Evolutionary conservation across 352 stramenopile species (phyloP), one percentile per base, ranked within the genome.

Genomic region (Pythium pyrilobum): DNA sequence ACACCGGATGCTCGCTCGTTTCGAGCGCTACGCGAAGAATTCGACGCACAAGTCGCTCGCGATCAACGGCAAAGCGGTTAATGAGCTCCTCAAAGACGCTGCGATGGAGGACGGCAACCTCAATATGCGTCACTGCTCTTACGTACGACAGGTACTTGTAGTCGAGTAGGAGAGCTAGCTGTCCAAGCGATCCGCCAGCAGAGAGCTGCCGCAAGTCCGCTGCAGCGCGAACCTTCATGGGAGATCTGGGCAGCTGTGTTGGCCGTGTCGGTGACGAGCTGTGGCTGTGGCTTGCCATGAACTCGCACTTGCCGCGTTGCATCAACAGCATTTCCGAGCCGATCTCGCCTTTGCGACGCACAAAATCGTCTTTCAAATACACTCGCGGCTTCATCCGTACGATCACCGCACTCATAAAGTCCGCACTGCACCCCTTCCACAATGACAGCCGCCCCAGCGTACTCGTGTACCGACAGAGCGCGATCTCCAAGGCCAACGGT

Each of bases 301-400:
- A 48, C 36, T 74, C 66, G 41, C 61, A 69, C 24, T 46, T 48
- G 48, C 66, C 66, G 24, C 55, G 56, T 23, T 73, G 52, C 5
- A 73, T 48, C 36, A 73, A 45, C 23, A 70, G 61, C 52, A 73
- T 54, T 29, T 73, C 66, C 18, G 34, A 31, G 25, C 40, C 56
- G 21, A 64, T 53, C 37, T 70, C 61, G 21, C 61, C 66, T 16
- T 59, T 56, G 43, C 57, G 51, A 29, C 70, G 46, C 32, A 74
- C 54, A 38, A 65, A 71, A 38, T 74, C 66, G 25, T 74, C 66
- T 27, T 56, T 51, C 47, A 72, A 52, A 36, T 73, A 73, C 21
- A 71, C 51, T 16, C 62, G 49, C 12, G 53, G 46, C 32, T 45
- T 41, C 11, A 73, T 31, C 5, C 25, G 40, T 12, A 59, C 28